A percentile compares a stretch with the other conserved stretches of the same genome.
Conservation (phyloP, 2,329 filamentous ascomycete species). For the Bipolaris bicolor region DNA sequence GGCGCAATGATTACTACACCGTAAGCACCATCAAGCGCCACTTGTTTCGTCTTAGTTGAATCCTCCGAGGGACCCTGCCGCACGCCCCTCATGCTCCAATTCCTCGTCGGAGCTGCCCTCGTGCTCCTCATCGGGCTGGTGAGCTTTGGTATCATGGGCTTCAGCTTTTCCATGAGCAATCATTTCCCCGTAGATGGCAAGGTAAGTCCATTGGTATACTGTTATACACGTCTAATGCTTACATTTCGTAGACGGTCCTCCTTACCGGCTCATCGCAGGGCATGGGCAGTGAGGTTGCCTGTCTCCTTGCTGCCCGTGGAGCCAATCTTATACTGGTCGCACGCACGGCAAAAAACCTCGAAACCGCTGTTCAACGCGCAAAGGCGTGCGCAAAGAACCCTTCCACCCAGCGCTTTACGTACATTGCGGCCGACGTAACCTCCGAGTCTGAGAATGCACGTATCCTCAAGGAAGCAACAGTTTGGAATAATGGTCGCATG, state of each 20-base stretch:
- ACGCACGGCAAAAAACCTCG: constrained; percentile 76
- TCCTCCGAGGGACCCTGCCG: background rate
- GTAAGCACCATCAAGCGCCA: constrained; percentile 4
- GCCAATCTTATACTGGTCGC: constrained; percentile 87
- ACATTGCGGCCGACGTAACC: constrained; percentile 83
- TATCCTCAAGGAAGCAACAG: constrained; percentile 72
- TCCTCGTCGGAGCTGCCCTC: constrained; percentile 46
- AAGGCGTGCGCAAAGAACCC: constrained; percentile 70
- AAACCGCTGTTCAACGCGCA: constrained; percentile 70
- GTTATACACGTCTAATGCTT: background rate
- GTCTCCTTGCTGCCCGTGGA: constrained; percentile 78
- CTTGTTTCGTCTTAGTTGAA: background rate
- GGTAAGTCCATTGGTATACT: constrained; percentile 56
- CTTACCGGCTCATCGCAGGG: constrained; percentile 93
- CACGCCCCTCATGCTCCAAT: constrained; percentile 40
- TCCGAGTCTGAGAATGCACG: constrained; percentile 70
- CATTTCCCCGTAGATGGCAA: constrained; percentile 84
- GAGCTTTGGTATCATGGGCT: constrained; percentile 65
- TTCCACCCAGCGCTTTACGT: constrained; percentile 76
- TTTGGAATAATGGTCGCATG: constrained; percentile 75
- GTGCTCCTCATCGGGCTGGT: constrained; percentile 46
- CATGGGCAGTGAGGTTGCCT: constrained; percentile 79
- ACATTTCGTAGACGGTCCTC: constrained; percentile 72
- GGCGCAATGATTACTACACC: background rate
- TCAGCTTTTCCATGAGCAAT: constrained; percentile 68